These are phyloP conservation scores for Geotrichum fermentans DNA, from an alignment of 1,139 yeast genomes.

Conservation along the genomic window DNA sequence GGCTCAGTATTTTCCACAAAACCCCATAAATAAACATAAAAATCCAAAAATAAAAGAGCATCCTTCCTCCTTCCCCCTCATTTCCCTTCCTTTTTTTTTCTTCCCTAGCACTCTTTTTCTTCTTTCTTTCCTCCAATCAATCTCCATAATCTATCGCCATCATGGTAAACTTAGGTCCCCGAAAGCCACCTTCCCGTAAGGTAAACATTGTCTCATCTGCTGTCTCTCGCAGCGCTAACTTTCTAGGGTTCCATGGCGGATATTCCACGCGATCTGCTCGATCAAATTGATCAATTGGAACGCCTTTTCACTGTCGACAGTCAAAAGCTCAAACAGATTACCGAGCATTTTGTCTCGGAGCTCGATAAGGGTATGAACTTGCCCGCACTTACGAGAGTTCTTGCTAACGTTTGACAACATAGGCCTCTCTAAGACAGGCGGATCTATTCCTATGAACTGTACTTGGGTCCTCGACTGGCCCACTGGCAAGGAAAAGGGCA, in stretches of 20 bases:
- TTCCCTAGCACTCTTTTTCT: too few relatives aligned
- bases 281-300: constrained; percentile 57
- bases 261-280: constrained; percentile 60
- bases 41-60: too few relatives aligned
- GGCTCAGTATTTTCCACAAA: too few relatives aligned
- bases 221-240: constrained; percentile 7
- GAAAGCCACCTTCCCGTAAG: constrained; percentile 76
- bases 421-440: constrained; percentile 69
- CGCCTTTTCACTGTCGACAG: constrained; percentile 58
- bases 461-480: constrained; percentile 96
- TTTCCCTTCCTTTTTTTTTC: too few relatives aligned
- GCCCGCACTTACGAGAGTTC: background rate
- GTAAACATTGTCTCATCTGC: constrained; percentile 29
- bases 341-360: constrained; percentile 65
- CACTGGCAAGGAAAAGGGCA: constrained; percentile 84
- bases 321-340: constrained; percentile 57
- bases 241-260: constrained; percentile 64
- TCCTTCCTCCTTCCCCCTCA: too few relatives aligned
- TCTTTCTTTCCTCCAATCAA: background rate
- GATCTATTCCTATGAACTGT: constrained; percentile 93
- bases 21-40: too few relatives aligned
- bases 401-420: constrained; percentile 1
- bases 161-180: constrained; percentile 84
- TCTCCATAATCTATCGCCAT: background rate
- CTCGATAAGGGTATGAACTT: constrained; percentile 55